phyloP scores from a whole-genome alignment of 208 protist species.

The Trypanosoma platydactyli region DNA sequence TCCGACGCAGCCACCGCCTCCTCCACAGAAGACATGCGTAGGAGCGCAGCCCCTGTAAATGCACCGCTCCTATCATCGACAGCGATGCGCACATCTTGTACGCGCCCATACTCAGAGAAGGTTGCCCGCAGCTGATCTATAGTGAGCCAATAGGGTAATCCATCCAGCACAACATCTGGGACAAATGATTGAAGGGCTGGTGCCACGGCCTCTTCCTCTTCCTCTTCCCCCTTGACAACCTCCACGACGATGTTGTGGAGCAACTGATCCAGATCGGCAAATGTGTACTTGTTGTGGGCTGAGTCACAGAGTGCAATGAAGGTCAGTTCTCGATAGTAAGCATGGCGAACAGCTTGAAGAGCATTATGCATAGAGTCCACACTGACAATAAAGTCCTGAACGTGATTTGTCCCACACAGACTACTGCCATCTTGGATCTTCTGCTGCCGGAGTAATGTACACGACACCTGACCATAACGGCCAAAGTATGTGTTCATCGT shows the following conservation, averaged over 20 bases:
- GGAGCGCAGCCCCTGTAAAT: constrained; percentile 77
- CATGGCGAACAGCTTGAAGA: constrained; percentile 53
- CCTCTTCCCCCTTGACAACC: not conserved
- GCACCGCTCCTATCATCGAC: constrained; percentile 73
- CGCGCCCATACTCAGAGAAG: constrained; percentile 64
- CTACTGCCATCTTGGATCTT: constrained; percentile 17
- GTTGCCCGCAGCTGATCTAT: constrained; percentile 75
- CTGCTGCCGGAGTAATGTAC: constrained; percentile 44
- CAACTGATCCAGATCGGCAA: constrained; percentile 58
- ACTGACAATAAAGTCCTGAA: constrained; percentile 86
- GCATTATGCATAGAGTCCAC: constrained; percentile 80
- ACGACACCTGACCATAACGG: constrained; percentile 84
- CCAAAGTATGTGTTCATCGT: constrained; percentile 88
- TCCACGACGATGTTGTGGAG: constrained; percentile 34
- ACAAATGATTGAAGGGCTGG: constrained; percentile 43
- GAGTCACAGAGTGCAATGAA: constrained; percentile 79
- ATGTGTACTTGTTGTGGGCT: constrained; percentile 45
- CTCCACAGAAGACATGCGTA: constrained; percentile 69
- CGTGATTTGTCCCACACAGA: not conserved
- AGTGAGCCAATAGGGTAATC: constrained; percentile 80
- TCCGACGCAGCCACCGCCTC: constrained; percentile 65
- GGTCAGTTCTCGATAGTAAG: constrained; percentile 82
- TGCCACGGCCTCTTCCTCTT: not conserved
- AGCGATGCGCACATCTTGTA: constrained; percentile 55
- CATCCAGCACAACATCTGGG: constrained; percentile 77